Conservation (phyloP, 257 asterid genomes). For the Solanum gandarillasii region DNA sequence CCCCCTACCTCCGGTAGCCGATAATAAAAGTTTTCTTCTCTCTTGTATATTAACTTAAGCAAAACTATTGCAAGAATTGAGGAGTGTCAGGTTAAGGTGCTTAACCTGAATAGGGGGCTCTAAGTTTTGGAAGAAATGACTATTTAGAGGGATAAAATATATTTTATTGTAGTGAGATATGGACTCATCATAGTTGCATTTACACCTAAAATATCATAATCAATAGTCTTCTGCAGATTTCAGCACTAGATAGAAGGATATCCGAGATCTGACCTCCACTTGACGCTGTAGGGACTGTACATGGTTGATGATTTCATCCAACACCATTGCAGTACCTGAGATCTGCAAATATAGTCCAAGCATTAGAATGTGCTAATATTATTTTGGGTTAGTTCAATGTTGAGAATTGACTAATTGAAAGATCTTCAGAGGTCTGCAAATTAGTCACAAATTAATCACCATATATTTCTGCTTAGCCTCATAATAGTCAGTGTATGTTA, state of each 20-base stretch:
- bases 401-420: not conserved
- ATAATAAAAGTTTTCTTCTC: not conserved
- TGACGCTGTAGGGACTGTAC: slow-evolving; percentile 90
- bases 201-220: not conserved
- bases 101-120: not conserved
- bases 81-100: not conserved
- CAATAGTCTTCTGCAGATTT: not conserved
- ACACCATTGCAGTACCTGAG: slow-evolving; percentile 91
- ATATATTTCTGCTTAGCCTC: not conserved
- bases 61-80: not conserved
- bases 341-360: slow-evolving; percentile 35
- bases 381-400: not conserved
- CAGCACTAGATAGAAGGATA: not conserved
- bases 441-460: not conserved
- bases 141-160: not conserved
- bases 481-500: not conserved
- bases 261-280: slow-evolving; percentile 62
- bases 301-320: slow-evolving; percentile 94
- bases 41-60: not conserved
- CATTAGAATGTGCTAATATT: not conserved
- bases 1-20: not conserved
- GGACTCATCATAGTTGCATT: not conserved
- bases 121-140: not conserved
- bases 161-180: not conserved
- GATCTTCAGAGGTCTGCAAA: not conserved